Evolutionary conservation across 208 protist genomes (phyloP).

Genomic region (Naegleria lovaniensis): DNA sequence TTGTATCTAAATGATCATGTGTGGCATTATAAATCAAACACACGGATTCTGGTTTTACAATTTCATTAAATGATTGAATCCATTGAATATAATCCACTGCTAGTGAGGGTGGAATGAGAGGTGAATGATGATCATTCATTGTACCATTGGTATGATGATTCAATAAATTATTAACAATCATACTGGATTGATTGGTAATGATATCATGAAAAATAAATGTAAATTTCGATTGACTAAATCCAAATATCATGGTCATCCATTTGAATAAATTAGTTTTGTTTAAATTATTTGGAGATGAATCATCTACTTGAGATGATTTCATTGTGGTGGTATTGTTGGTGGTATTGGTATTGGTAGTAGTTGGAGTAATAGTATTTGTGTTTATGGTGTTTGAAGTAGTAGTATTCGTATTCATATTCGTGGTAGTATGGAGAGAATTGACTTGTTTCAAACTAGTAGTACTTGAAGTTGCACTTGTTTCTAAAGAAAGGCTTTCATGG

Average conservation of each 20-base stretch:
- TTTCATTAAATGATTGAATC: neutral
- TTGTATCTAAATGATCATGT: neutral
- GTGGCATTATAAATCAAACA: neutral
- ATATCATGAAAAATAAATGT: neutral
- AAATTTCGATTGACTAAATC: neutral
- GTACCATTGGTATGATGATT: neutral
- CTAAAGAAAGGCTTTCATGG: no score
- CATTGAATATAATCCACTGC: neutral
- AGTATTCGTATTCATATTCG: no score
- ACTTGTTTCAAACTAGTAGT: no score
- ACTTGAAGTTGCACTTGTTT: no score
- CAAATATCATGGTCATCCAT: neutral
- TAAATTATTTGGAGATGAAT: neutral
- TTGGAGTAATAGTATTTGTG: no score
- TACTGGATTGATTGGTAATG: neutral
- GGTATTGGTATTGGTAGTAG: neutral
- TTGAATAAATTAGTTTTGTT: constrained; percentile 17
- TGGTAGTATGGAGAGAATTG: no score
- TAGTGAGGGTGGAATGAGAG: neutral
- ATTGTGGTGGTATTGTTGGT: neutral
- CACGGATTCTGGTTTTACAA: neutral
- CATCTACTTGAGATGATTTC: neutral
- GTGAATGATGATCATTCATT: no score
- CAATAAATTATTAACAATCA: neutral
- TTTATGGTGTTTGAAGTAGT: no score